A percentile compares a stretch with the other conserved stretches of the same genome.
These are phyloP conservation scores for Endoconidiophora laricicola DNA, from an alignment of 2,329 filamentous ascomycete genomes.

Conservation along the genomic window DNA sequence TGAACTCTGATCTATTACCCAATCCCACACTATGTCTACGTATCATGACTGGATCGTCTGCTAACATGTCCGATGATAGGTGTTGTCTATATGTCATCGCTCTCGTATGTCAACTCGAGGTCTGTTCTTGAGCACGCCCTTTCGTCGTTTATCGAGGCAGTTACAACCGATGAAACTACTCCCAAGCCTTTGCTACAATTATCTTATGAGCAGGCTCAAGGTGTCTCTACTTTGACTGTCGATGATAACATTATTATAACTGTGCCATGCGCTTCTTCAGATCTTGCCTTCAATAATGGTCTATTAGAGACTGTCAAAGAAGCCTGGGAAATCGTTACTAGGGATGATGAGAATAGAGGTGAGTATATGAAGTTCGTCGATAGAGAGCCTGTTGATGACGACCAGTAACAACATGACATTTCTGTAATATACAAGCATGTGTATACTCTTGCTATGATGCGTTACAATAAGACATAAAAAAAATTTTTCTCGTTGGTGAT, in stretches of 20 bases:
- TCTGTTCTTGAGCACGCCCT: conserved; percentile 25
- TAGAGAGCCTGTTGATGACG: conserved; percentile 43
- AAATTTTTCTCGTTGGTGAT: background rate
- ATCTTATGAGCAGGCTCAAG: conserved; percentile 36
- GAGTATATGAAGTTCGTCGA: conserved; percentile 69
- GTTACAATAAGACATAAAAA: background rate
- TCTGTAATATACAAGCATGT: background rate
- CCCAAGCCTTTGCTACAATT: conserved; percentile 31
- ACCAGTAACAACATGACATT: conserved; percentile 37
- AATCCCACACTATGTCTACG: conserved; percentile 15
- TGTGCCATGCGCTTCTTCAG: conserved; percentile 42
- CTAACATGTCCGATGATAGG: conserved; percentile 19
- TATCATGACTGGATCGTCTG: conserved; percentile 14
- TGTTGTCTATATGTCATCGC: conserved; percentile 25
- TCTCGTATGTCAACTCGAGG: conserved; percentile 21
- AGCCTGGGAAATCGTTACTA: conserved; percentile 52
- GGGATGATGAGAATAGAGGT: conserved; percentile 25
- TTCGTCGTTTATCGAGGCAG: conserved; percentile 23
- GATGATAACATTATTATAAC: conserved; percentile 29
- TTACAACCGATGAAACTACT: conserved; percentile 10
- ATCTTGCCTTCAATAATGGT: conserved; percentile 59
- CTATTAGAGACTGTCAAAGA: conserved; percentile 48
- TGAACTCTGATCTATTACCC: conserved; percentile 58
- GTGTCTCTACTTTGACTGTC: conserved; percentile 15
- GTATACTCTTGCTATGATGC: background rate